These are phyloP conservation scores for Dendrothele bispora DNA, from an alignment of 768 basidiomycete genomes.

Conservation along the genomic window DNA sequence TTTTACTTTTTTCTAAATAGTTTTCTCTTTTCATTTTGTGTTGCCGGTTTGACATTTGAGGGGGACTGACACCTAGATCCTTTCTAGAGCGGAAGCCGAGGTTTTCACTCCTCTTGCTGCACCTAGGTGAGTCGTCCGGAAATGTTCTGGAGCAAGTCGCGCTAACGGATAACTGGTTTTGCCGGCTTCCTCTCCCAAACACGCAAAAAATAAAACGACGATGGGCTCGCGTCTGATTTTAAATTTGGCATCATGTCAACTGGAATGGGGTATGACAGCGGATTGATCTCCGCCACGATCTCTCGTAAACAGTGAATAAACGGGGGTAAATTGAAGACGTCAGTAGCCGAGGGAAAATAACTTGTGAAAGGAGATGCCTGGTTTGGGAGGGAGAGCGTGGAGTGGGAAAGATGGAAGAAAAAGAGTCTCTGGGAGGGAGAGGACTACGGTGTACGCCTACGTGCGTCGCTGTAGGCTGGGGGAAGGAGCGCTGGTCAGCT, in stretches of 20 bases:
- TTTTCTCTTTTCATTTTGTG: not conserved
- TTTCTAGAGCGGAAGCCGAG: slow-evolving; percentile 67
- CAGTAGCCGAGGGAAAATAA: too few relatives aligned
- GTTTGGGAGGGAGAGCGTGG: too few relatives aligned
- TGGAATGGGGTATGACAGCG: slow-evolving; percentile 34
- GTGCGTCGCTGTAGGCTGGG: too few relatives aligned
- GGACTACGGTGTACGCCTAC: too few relatives aligned
- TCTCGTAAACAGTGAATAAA: slow-evolving; percentile 37
- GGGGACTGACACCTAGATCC: not conserved
- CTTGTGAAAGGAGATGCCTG: too few relatives aligned
- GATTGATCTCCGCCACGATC: slow-evolving; percentile 62
- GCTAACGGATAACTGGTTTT: slow-evolving; percentile 1
- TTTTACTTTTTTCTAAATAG: not conserved
- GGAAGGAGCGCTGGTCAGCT: too few relatives aligned
- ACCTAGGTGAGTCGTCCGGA: slow-evolving; percentile 65
- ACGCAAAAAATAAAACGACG: too few relatives aligned
- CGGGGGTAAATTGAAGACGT: too few relatives aligned
- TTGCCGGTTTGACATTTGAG: slow-evolving; percentile 1
- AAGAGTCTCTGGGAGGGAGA: too few relatives aligned
- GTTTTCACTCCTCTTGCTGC: slow-evolving; percentile 85
- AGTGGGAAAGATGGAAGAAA: too few relatives aligned
- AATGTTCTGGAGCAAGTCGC: slow-evolving; percentile 9
- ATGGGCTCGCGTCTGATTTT: too few relatives aligned
- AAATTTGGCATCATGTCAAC: too few relatives aligned
- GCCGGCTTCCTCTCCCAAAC: slow-evolving; percentile 13